Evolutionary conservation across 768 basidiomycete genomes (phyloP).

Genomic region (Termitomyces heimii): DNA sequence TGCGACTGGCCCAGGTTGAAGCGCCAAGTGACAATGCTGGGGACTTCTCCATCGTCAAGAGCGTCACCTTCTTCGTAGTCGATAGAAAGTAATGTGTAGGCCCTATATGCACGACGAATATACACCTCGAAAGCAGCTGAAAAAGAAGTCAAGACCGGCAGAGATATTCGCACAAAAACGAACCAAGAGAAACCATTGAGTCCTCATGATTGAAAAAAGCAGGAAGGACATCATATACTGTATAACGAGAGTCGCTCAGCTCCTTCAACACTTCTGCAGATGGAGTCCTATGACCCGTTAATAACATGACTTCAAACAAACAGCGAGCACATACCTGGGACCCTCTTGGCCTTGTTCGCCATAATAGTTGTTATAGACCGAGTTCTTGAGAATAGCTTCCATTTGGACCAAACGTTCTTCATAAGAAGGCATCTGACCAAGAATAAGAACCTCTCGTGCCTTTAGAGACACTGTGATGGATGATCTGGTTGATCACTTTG

Average conservation of each 20-base stretch:
- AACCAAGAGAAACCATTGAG: slow-evolving; percentile 77
- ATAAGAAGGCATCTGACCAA: slow-evolving; percentile 94
- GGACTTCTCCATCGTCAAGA: slow-evolving; percentile 75
- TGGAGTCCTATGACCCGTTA: slow-evolving; percentile 52
- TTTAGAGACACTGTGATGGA: slow-evolving; percentile 91
- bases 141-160: neutral
- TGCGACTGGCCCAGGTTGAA: slow-evolving; percentile 92
- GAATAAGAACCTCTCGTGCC: slow-evolving; percentile 94
- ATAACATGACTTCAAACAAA: neutral
- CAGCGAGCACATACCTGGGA: slow-evolving; percentile 40
- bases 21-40: slow-evolving; percentile 83
- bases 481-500: slow-evolving; percentile 42
- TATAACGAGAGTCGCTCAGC: slow-evolving; percentile 93
- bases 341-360: slow-evolving; percentile 65
- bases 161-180: slow-evolving; percentile 17
- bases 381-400: slow-evolving; percentile 87
- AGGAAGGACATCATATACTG: slow-evolving; percentile 95
- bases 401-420: slow-evolving; percentile 93
- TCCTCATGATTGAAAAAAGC: slow-evolving; percentile 91
- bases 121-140: slow-evolving; percentile 94
- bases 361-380: slow-evolving; percentile 84
- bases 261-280: slow-evolving; percentile 85
- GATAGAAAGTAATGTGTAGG: slow-evolving; percentile 84
- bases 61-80: slow-evolving; percentile 94
- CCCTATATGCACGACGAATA: slow-evolving; percentile 91